These are phyloP conservation scores for Yamadazyma phyllophila DNA, from an alignment of 805 yeast genomes.

Conservation along the genomic window DNA sequence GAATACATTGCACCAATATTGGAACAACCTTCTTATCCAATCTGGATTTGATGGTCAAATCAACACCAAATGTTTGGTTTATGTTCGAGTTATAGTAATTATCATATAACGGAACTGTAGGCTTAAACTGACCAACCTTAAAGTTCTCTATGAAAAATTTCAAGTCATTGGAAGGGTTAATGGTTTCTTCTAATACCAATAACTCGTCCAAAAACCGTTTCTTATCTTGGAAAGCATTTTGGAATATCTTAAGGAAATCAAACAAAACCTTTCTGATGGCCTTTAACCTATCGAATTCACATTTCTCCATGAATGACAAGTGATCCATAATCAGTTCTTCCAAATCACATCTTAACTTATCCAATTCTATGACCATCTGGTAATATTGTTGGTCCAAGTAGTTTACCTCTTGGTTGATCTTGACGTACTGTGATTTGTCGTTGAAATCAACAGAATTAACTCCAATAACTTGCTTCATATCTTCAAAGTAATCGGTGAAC, in stretches of 20 bases:
- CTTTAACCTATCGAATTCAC: conserved; percentile 73
- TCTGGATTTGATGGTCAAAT: conserved; percentile 65
- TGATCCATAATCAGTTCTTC: conserved; percentile 76
- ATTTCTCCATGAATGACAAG: conserved; percentile 72
- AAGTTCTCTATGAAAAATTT: conserved; percentile 63
- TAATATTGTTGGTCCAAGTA: conserved; percentile 49
- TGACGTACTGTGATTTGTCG: conserved; percentile 52
- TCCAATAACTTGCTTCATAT: conserved; percentile 45
- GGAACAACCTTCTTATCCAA: conserved; percentile 76
- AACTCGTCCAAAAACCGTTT: conserved; percentile 61
- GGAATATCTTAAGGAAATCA: conserved; percentile 67
- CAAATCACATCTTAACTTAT: conserved; percentile 63
- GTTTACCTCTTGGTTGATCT: conserved; percentile 55
- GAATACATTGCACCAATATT: conserved; percentile 55
- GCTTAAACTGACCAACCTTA: conserved; percentile 72
- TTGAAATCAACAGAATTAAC: conserved; percentile 39
- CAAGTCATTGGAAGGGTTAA: conserved; percentile 68
- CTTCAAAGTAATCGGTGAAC: conserved; percentile 37
- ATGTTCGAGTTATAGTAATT: conserved; percentile 72
- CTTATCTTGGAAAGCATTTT: conserved; percentile 57
- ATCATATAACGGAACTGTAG: conserved; percentile 71
- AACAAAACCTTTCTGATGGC: conserved; percentile 74
- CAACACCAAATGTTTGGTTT: conserved; percentile 76
- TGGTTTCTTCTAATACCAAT: conserved; percentile 63
- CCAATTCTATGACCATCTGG: conserved; percentile 55